Base-by-base conservation (phyloP, 1,284 basidiomycete genomes). In the Pulchroboletus neoregius region DNA sequence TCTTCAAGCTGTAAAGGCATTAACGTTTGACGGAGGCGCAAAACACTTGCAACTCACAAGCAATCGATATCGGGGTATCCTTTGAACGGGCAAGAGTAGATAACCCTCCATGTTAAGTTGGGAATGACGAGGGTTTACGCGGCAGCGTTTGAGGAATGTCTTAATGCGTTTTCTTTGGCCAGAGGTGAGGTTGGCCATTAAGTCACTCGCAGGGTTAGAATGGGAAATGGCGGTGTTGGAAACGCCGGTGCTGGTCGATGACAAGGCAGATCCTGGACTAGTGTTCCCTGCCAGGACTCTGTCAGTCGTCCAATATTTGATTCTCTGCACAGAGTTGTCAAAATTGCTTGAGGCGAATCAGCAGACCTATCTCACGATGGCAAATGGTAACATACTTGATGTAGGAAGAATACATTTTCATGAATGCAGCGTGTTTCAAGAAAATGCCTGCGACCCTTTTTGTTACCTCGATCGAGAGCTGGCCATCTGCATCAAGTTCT, bases 21-120 rank as follows among this genome's bases (percentile, higher is more conserved):
- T 23, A 53, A 22, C n/a, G 4, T 24, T 40, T 26, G 2, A 6
- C 20, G 6, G 10, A 23, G 33, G 10, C 0, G 4, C 6, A 36
- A 23, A 30, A 40, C 33, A 32, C 39, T 45, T 24, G 42, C 45
- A 32, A 68, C 78, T 66, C 60, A 92, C 92, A 61, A 99, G 74
- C 50, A 99, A 71, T 56, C 89, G 85, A 72, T 99, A 99, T 16
- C 95, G 84, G 11, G 96, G 96, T 60, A 99, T 90, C 40, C 95
- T 84, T 67, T 99, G 95, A 20, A 99, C 88, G 28, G 95, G 95
- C 35, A 99, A 79, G 6, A 99, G 76, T 23, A 99, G 71, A 66
- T 99, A 99, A 8, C 88, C 89, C 71, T 99, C 94, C 54, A 99
- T 70, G 63, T 94, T 97, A 52, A 99, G 79, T 67, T 99, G 96